Conservation (phyloP, 352 stramenopile species). For the Globisporangium recalcitrans region DNA sequence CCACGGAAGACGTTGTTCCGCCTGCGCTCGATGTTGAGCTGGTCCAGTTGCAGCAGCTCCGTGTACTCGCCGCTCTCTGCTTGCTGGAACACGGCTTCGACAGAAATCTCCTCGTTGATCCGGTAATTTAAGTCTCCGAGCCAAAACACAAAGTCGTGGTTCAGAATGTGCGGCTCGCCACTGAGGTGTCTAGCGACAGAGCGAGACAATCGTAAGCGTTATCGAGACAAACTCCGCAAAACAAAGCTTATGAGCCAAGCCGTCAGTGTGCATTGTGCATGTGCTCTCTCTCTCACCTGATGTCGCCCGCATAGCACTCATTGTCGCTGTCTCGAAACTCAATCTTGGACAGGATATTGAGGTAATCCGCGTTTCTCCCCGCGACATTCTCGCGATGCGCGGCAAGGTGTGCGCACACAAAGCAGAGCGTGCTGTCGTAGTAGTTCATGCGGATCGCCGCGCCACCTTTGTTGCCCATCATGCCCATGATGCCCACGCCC, state of each 20-base stretch:
- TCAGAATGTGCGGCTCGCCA: constrained; percentile 77
- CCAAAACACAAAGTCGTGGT: constrained; percentile 99
- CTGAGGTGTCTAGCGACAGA: constrained; percentile 20
- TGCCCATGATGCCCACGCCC: constrained; percentile 97
- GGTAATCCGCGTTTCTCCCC: constrained; percentile 96
- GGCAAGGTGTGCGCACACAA: constrained; percentile 98
- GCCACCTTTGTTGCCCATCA: constrained; percentile 99
- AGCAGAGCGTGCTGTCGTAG: constrained; percentile 98
- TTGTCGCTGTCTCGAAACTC: constrained; percentile 79
- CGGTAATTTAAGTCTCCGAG: constrained; percentile 91
- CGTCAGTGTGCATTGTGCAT: background rate
- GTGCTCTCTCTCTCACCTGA: constrained; percentile 14
- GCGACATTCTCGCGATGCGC: constrained; percentile 97
- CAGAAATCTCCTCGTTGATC: constrained; percentile 72
- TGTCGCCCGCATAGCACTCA: constrained; percentile 16
- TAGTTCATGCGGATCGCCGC: constrained; percentile 94
- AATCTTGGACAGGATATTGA: constrained; percentile 96
- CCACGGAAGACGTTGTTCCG: constrained; percentile 76
- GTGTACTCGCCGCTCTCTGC: constrained; percentile 29
- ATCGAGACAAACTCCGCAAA: background rate
- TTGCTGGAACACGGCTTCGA: constrained; percentile 69
- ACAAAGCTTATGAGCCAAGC: too few relatives aligned
- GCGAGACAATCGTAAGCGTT: background rate
- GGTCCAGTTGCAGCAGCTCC: constrained; percentile 39
- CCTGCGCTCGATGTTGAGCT: constrained; percentile 67